Evolutionary conservation across 23 red algal species (phyloP).

Genomic region (Gracilaria caudata): DNA sequence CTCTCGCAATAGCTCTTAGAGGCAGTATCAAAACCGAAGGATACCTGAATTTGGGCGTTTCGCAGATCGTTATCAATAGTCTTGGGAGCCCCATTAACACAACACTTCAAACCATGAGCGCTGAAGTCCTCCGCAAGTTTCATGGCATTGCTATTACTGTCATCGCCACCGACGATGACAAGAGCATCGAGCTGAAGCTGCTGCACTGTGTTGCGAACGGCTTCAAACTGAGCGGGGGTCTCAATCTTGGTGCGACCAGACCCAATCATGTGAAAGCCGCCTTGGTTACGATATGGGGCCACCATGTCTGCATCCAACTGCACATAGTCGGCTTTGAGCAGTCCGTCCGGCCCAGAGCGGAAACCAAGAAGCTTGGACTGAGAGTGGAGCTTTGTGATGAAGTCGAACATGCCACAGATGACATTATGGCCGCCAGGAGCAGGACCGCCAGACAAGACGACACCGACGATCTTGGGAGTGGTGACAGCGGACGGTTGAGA

Average conservation of each 20-base stretch:
- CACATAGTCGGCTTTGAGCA: conserved; percentile 73
- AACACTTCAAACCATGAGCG: conserved; percentile 53
- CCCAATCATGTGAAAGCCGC: conserved; percentile 98
- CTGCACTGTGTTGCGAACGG: conserved; percentile 66
- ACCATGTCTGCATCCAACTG: conserved; percentile 67
- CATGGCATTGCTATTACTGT: conserved; percentile 97
- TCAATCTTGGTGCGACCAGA: conserved; percentile 98
- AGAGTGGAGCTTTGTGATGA: conserved; percentile 73
- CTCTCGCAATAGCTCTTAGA: conserved; percentile 86
- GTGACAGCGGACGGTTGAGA: conserved; percentile 24
- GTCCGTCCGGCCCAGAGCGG: conserved; percentile 80
- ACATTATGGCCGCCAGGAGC: conserved; percentile 98
- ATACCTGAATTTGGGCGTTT: conserved; percentile 84
- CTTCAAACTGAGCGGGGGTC: conserved; percentile 84
- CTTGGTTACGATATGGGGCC: conserved; percentile 85
- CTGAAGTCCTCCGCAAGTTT: conserved; percentile 93
- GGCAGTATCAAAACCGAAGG: conserved; percentile 97
- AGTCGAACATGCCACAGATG: conserved; percentile 89
- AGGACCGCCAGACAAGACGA: conserved; percentile 93
- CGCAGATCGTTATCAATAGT: conserved; percentile 98
- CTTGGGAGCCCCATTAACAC: conserved; percentile 93
- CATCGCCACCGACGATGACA: conserved; percentile 95
- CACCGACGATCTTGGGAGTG: conserved; percentile 73
- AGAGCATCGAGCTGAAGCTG: conserved; percentile 87
- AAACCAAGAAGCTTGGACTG: conserved; percentile 83